Evolutionary conservation across 176 grass and related monocot genomes (phyloP), one percentile per base, ranked within the genome.

Genomic region (Oryza australiensis): DNA sequence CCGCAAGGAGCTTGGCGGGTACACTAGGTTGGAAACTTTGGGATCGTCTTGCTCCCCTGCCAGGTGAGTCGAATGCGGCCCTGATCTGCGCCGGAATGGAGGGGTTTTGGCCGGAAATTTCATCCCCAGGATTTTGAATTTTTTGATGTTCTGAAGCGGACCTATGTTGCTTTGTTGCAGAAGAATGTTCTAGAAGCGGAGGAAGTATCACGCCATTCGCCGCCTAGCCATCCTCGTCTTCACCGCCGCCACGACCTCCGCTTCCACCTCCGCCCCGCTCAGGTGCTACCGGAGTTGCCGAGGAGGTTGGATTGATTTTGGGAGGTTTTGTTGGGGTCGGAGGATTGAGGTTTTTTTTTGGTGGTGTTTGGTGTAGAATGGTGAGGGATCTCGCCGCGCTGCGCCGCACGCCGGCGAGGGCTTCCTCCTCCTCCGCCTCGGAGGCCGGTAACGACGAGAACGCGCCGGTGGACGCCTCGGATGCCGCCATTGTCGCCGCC

Each of bases 371-470:
- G 23, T 68, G 24, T 26, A 89, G 84, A 65, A 94, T 94, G 92
- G 67, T 92, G 87, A 41, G 92, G 77, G 87, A 94, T 83, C 66
- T 83, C 81, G 77, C 46, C 64, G 64, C 77, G 9, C 72, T 72
- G 20, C 92, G 84, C 70, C 84, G 92, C 11, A 62, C 82, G 2
- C 68, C 76, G 64, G 83, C 66, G 3, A 86, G 62, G 76, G 75
- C 80, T 82, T 78, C 88, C 65, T 3, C 72, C 43, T 76, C 85
- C 35, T 7, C 35, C 7, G 35, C 35, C 35, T 37, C 35, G 65
- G 91, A 83, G 72, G 75, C 55, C 4, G 64, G 63, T 12, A 87
- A 76, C 66, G 86, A 89, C 64, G 92, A 94, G 92, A 94, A 94
- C 85, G 57, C 49, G 10, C 72, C 88, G 59, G 86, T 26, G 1